Conservation (phyloP, 2,329 filamentous ascomycete genomes). For the Ceratocystis smalleyi region DNA sequence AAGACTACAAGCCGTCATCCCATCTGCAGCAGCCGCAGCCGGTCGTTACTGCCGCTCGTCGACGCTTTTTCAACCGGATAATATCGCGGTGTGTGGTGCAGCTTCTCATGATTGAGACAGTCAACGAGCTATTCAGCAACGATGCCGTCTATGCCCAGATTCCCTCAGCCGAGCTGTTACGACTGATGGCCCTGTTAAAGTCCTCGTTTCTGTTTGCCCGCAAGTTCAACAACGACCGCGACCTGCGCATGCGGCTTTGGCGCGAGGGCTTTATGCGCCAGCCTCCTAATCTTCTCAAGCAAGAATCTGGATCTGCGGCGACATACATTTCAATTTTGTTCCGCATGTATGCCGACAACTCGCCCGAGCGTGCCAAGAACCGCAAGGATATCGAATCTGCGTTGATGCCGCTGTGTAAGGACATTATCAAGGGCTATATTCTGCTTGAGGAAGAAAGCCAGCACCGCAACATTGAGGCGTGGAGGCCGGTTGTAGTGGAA, state of each 20-base stretch:
- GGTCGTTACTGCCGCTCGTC: constrained; percentile 79
- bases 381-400: constrained; percentile 77
- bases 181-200: constrained; percentile 86
- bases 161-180: constrained; percentile 72
- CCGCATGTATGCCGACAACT: constrained; percentile 88
- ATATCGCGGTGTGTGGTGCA: constrained; percentile 97
- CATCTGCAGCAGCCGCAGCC: constrained; percentile 74
- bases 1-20: constrained; percentile 72
- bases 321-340: constrained; percentile 95
- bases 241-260: constrained; percentile 86
- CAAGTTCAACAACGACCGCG: constrained; percentile 94
- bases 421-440: constrained; percentile 78
- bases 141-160: constrained; percentile 89
- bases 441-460: constrained; percentile 88
- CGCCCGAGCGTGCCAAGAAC: constrained; percentile 63
- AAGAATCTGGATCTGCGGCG: constrained; percentile 80
- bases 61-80: constrained; percentile 96
- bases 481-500: constrained; percentile 92
- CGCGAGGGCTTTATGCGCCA: constrained; percentile 99
- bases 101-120: constrained; percentile 97
- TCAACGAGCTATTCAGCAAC: constrained; percentile 96
- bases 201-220: constrained; percentile 94
- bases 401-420: constrained; percentile 83
- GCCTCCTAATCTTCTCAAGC: constrained; percentile 90
- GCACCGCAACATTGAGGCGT: constrained; percentile 90